Evolutionary conservation across 305 asterid genomes (phyloP).

Genomic region (Fraxinus greggii): DNA sequence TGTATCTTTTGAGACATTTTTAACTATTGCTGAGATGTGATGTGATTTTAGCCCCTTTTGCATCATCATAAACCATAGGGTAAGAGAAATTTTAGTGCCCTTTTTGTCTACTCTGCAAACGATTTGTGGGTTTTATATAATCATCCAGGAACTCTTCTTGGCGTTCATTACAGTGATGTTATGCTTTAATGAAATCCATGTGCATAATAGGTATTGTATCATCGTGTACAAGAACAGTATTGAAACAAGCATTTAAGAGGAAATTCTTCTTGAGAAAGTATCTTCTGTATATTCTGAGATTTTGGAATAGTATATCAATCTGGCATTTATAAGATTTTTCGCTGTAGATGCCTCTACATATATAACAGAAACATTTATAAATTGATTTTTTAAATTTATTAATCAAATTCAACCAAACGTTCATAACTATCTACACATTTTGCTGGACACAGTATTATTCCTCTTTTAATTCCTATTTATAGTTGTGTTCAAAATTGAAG

Average conservation of each 20-base stretch:
- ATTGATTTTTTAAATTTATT: not conserved
- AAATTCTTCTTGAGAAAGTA: not conserved
- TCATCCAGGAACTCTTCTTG: not conserved
- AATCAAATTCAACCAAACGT: not conserved
- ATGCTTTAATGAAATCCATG: not conserved
- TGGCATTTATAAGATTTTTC: not conserved
- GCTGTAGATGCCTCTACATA: not conserved
- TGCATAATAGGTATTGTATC: not conserved
- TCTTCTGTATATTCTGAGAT: not conserved
- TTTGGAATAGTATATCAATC: not conserved
- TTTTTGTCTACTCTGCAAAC: not conserved
- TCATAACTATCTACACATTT: not conserved
- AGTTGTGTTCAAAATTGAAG: not conserved
- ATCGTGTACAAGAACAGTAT: not conserved
- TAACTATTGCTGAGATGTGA: not conserved
- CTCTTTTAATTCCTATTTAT: not conserved
- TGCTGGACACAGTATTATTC: not conserved
- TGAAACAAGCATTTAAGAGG: not conserved
- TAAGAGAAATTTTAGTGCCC: not conserved
- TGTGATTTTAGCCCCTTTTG: not conserved
- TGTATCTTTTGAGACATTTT: not conserved
- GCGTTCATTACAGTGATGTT: not conserved
- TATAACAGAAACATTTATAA: not conserved
- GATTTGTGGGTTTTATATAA: not conserved
- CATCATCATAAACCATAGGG: not conserved